A percentile compares a stretch with the other conserved stretches of the same genome.
Conservation (phyloP, 2,329 filamentous ascomycete species). For the Fusarium liriodendri region DNA sequence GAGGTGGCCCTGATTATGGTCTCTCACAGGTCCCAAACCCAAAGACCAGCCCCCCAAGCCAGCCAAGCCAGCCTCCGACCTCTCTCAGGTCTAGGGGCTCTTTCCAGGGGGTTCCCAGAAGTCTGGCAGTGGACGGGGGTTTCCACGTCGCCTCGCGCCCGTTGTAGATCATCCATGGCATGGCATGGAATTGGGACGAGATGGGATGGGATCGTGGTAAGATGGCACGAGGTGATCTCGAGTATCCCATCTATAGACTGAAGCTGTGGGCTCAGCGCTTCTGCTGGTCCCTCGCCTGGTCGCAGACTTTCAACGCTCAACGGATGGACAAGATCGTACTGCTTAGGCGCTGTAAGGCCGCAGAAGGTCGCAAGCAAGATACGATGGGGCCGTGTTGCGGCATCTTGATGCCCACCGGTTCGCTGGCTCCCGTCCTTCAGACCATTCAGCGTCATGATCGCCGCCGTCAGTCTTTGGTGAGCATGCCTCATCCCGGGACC, state of each 20-base stretch:
- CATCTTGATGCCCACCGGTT: constrained; percentile 41
- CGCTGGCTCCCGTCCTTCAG: constrained; percentile 36
- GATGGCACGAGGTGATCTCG: constrained; percentile 33
- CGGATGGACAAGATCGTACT: constrained; percentile 25
- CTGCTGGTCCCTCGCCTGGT: constrained; percentile 34
- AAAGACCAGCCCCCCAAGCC: constrained; percentile 9
- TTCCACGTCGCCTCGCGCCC: constrained; percentile 36
- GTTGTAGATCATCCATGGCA: constrained; percentile 38
- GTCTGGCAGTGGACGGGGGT: constrained; percentile 32
- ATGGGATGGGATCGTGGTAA: constrained; percentile 32
- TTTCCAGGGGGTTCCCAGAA: constrained; percentile 32
- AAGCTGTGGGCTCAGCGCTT: constrained; percentile 18
- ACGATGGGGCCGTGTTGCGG: constrained; percentile 29
- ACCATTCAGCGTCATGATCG: constrained; percentile 41
- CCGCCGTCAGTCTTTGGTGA: constrained; percentile 30
- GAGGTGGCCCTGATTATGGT: constrained; percentile 13
- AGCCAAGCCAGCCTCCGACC: constrained; percentile 8
- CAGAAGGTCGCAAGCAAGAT: constrained; percentile 29
- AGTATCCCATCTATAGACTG: neutral
- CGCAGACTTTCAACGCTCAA: constrained; percentile 35
- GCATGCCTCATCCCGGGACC: constrained; percentile 36
- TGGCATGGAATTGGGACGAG: constrained; percentile 38
- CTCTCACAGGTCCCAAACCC: constrained; percentile 21
- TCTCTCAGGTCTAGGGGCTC: constrained; percentile 22
- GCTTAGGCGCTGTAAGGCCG: constrained; percentile 17